Conservation (phyloP, 2,329 filamentous ascomycete species). For the Fusarium xyrophilum region DNA sequence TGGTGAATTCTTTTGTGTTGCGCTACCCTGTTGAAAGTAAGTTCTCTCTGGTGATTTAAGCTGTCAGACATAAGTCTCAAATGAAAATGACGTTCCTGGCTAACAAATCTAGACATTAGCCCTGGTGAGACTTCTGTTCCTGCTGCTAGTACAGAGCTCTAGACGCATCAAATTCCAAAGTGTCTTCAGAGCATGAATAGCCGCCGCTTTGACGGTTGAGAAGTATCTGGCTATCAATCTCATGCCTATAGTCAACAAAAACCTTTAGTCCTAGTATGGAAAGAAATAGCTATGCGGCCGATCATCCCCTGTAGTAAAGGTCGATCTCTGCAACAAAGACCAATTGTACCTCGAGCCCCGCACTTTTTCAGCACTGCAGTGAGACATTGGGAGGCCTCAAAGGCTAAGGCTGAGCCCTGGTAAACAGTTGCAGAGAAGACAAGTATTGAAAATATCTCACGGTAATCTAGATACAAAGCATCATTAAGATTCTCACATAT, state of each 20-base stretch:
- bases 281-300: background rate
- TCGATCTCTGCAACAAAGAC: background rate
- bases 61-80: no score
- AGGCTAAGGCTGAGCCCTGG: background rate
- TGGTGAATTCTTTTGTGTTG: accelerated
- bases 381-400: background rate
- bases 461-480: accelerated
- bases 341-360: background rate
- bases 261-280: background rate
- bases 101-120: no score
- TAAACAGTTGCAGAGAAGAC: accelerated
- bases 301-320: background rate
- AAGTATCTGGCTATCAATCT: background rate
- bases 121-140: background rate
- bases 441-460: accelerated
- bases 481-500: no score
- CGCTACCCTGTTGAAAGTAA: background rate
- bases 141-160: background rate
- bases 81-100: no score
- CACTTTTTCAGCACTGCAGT: accelerated
- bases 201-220: accelerated
- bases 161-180: accelerated
- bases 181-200: accelerated
- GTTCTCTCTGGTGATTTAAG: no score
- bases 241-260: accelerated